Evolutionary conservation across 768 basidiomycete genomes (phyloP).

Genomic region (Rhodosporidiobolus odoratus): DNA sequence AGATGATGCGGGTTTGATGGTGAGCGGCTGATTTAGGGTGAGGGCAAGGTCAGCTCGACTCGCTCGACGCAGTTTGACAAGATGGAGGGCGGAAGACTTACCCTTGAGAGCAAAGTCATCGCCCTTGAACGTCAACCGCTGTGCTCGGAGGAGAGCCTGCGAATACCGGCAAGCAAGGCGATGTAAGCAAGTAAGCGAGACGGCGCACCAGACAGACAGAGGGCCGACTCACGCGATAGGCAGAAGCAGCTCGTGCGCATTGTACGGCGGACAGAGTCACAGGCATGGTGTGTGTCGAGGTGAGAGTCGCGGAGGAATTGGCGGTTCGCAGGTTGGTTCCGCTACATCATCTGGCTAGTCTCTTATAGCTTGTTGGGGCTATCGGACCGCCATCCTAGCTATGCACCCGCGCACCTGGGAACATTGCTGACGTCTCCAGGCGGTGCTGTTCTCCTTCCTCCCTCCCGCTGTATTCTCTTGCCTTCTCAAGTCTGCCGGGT

Average conservation of each 20-base stretch:
- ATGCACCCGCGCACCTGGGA: too few relatives aligned
- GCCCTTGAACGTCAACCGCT: conserved; percentile 36
- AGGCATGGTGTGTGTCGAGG: neutral
- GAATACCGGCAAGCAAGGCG: neutral
- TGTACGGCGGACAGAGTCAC: conserved; percentile 24
- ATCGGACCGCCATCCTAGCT: too few relatives aligned
- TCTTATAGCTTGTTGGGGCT: too few relatives aligned
- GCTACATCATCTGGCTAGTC: too few relatives aligned
- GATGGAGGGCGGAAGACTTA: neutral
- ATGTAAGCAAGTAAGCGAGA: neutral
- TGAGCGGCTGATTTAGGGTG: conserved; percentile 15
- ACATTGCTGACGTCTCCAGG: too few relatives aligned
- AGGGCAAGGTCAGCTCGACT: neutral
- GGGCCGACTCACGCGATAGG: conserved; percentile 22
- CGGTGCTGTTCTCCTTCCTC: too few relatives aligned
- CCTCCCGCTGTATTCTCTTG: too few relatives aligned
- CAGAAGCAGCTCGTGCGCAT: conserved; percentile 28
- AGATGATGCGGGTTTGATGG: conserved; percentile 36
- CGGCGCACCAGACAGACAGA: neutral
- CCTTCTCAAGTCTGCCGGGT: too few relatives aligned
- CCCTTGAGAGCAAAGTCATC: conserved; percentile 28
- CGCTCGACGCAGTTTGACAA: neutral
- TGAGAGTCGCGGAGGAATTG: too few relatives aligned
- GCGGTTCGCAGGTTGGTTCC: neutral
- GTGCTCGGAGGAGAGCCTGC: conserved; percentile 33